phyloP scores from a whole-genome alignment of 768 basidiomycete genomes.

The Fomitopsis serialis region DNA sequence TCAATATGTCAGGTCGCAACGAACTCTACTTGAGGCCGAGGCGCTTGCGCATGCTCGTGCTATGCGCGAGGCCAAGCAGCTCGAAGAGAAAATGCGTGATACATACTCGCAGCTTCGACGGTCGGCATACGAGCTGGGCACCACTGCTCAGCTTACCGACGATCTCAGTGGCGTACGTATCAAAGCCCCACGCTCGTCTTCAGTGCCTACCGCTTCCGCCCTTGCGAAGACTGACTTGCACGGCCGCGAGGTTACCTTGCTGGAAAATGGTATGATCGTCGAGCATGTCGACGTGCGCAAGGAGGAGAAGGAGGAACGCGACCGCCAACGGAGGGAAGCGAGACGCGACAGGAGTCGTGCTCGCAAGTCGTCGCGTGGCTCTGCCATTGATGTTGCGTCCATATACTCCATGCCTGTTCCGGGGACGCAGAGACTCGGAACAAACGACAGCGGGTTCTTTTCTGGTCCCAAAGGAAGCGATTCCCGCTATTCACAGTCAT shows the following conservation, averaged over 20 bases:
- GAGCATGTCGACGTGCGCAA: conserved; percentile 81
- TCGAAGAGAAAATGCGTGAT: conserved; percentile 76
- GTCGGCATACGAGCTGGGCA: conserved; percentile 69
- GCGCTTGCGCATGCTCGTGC: conserved; percentile 72
- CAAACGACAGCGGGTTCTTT: conserved; percentile 51
- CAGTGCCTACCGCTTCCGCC: conserved; percentile 27
- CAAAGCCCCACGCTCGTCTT: conserved; percentile 47
- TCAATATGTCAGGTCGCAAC: conserved; percentile 78
- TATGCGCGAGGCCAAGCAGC: conserved; percentile 68
- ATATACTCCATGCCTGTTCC: conserved; percentile 64
- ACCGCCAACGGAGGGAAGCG: conserved; percentile 66
- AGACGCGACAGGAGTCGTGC: conserved; percentile 49
- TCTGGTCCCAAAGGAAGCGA: conserved; percentile 41
- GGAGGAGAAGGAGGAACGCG: conserved; percentile 72
- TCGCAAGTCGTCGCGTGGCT: conserved; percentile 65
- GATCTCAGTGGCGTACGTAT: conserved; percentile 62
- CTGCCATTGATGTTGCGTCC: conserved; percentile 65
- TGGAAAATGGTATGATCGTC: conserved; percentile 87
- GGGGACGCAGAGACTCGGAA: conserved; percentile 28
- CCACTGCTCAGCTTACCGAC: conserved; percentile 38
- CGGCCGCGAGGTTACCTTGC: conserved; percentile 70
- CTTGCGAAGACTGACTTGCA: conserved; percentile 40
- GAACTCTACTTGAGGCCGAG: conserved; percentile 77
- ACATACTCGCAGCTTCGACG: conserved; percentile 75
- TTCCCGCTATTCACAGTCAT: conserved; percentile 50